Conservation (phyloP, 805 yeast species). For the Wickerhamomyces alni region DNA sequence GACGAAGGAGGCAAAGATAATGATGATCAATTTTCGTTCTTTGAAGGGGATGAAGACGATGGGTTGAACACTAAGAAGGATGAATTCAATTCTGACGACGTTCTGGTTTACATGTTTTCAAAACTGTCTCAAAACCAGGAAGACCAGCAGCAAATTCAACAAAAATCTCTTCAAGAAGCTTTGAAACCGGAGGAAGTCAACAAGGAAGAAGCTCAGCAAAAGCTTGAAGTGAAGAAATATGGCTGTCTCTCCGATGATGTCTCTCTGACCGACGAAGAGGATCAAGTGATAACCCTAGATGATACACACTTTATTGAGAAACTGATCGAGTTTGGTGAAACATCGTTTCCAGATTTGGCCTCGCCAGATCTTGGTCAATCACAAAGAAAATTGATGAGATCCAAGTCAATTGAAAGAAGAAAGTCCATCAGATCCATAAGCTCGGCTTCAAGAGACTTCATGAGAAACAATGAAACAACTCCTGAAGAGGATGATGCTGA, state of each 20-base stretch:
- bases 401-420: slow-evolving; percentile 30
- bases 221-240: background rate
- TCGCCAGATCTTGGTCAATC: slow-evolving; percentile 25
- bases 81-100: slow-evolving; percentile 9
- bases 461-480: too few species aligned
- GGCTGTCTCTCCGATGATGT: background rate
- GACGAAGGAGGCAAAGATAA: too few species aligned
- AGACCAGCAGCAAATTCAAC: background rate
- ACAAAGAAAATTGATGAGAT: slow-evolving; percentile 25
- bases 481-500: background rate
- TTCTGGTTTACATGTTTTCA: slow-evolving; percentile 10
- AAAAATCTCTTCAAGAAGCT: background rate
- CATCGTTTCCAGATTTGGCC: slow-evolving; percentile 29
- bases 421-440: slow-evolving; percentile 26
- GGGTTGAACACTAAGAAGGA: slow-evolving; percentile 9
- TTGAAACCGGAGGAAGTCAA: background rate
- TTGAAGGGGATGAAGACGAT: slow-evolving; percentile 20
- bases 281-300: slow-evolving; percentile 17
- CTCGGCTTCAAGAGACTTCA: slow-evolving; percentile 18
- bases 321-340: slow-evolving; percentile 34
- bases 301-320: slow-evolving; percentile 34
- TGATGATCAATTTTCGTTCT: slow-evolving; percentile 18
- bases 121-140: slow-evolving; percentile 2
- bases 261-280: slow-evolving; percentile 6
- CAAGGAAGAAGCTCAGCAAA: background rate